Percentiles rank a stretch among this genome's conserved stretches.
Evolutionary conservation across 495 filamentous ascomycete species (phyloP).

Genomic region (Rhizodiscina lignyota): DNA sequence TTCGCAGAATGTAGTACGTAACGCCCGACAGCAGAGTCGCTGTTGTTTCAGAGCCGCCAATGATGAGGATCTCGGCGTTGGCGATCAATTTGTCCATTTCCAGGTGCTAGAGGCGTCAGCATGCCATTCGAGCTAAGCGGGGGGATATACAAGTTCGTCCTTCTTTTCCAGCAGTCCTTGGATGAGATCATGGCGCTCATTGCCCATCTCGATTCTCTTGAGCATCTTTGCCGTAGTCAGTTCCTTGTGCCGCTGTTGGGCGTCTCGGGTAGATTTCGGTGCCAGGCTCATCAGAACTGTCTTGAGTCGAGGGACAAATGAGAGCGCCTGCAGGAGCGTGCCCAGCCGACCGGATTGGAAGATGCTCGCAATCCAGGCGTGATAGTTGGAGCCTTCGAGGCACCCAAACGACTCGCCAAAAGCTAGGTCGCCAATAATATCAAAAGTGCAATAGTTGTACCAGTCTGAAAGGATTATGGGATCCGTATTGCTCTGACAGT

Average conservation of each 20-base stretch:
- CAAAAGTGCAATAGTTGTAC: conserved; percentile 3
- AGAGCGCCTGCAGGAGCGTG: conserved; percentile 6
- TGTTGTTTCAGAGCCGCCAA: conserved; percentile 13
- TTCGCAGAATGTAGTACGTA: conserved; percentile 7
- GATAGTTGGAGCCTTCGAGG: neutral
- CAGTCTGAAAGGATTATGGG: neutral
- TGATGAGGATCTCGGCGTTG: conserved; percentile 6
- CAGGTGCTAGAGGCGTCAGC: conserved; percentile 6
- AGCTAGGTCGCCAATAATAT: neutral
- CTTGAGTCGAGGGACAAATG: neutral
- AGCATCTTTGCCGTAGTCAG: neutral
- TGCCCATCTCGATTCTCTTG: conserved; percentile 3
- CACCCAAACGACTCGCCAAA: conserved; percentile 1
- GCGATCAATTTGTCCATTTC: conserved; percentile 10
- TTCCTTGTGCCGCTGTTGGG: too few species aligned
- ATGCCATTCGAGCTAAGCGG: too few species aligned
- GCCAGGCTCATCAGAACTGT: neutral
- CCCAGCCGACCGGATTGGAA: conserved; percentile 11
- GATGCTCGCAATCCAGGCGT: conserved; percentile 13
- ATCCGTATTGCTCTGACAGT: neutral
- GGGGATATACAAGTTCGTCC: too few species aligned
- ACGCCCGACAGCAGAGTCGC: conserved; percentile 6
- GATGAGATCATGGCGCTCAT: conserved; percentile 12
- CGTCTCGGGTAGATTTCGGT: neutral
- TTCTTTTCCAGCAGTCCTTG: too few species aligned